Evolutionary conservation across 2,329 filamentous ascomycete genomes (phyloP).

Genomic region (Thielaviopsis cerberus): DNA sequence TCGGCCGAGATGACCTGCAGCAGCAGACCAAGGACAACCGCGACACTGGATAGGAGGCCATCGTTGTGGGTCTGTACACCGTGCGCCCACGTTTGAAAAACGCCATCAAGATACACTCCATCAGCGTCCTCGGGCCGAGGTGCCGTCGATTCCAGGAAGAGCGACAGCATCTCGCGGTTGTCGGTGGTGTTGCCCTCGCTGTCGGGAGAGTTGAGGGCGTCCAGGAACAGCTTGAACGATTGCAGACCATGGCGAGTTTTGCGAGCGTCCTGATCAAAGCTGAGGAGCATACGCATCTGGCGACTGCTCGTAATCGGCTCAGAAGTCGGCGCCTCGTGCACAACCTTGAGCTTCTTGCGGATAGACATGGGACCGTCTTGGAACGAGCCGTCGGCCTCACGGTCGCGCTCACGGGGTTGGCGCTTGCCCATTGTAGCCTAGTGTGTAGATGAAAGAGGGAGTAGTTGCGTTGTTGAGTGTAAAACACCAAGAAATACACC

Average conservation of each 20-base stretch:
- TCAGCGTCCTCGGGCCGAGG: conserved; percentile 27
- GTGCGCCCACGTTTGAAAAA: conserved; percentile 79
- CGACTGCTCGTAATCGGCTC: conserved; percentile 44
- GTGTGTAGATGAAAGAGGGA: neutral
- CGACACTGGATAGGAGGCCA: conserved; percentile 58
- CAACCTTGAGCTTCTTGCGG: conserved; percentile 36
- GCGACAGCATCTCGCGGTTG: conserved; percentile 42
- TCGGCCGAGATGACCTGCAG: conserved; percentile 58
- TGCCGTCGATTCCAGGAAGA: conserved; percentile 44
- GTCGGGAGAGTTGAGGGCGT: conserved; percentile 38
- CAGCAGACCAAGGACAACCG: conserved; percentile 64
- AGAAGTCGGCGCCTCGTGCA: conserved; percentile 36
- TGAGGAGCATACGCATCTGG: conserved; percentile 49
- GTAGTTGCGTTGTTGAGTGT: neutral
- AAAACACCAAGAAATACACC: neutral
- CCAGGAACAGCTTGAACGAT: conserved; percentile 53
- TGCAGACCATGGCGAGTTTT: conserved; percentile 50
- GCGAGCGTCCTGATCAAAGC: conserved; percentile 51
- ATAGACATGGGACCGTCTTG: conserved; percentile 13
- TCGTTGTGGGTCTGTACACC: conserved; percentile 66
- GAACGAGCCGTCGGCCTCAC: conserved; percentile 23
- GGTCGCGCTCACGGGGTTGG: conserved; percentile 20
- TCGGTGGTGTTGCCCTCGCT: conserved; percentile 22
- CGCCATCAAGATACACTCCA: conserved; percentile 50
- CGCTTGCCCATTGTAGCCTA: conserved; percentile 28